Percentiles rank a stretch among this genome's conserved stretches.
phyloP scores from a whole-genome alignment of 495 filamentous ascomycete species.

The Podospora appendiculata region DNA sequence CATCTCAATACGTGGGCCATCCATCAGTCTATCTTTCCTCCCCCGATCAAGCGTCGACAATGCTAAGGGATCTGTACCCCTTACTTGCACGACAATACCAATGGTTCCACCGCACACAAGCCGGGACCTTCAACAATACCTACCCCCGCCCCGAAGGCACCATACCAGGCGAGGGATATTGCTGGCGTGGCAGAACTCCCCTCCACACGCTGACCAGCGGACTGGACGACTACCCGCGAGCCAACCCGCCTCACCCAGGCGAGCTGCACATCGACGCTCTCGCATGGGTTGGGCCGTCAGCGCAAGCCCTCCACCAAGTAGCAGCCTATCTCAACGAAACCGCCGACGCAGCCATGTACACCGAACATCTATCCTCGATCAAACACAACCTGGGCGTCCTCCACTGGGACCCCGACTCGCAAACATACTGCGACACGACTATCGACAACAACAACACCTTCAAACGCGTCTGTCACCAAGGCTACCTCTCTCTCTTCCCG shows the following conservation, averaged over 20 bases:
- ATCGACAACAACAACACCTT: constrained; percentile 84
- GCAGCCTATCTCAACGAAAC: constrained; percentile 58
- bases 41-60: constrained; percentile 15
- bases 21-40: constrained; percentile 6
- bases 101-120: constrained; percentile 88
- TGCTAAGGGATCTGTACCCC: constrained; percentile 54
- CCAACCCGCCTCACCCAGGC: constrained; percentile 89
- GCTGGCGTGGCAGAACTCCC: constrained; percentile 83
- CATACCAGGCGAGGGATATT: constrained; percentile 75
- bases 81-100: constrained; percentile 77
- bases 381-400: constrained; percentile 76
- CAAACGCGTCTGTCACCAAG: constrained; percentile 78
- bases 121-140: too few relatives aligned
- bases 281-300: constrained; percentile 91
- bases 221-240: constrained; percentile 84
- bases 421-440: constrained; percentile 83
- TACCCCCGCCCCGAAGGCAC: constrained; percentile 73
- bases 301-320: constrained; percentile 64
- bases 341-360: constrained; percentile 64
- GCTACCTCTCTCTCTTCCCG: constrained; percentile 87
- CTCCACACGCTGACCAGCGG: constrained; percentile 82
- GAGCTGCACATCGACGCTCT: constrained; percentile 90
- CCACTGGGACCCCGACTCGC: constrained; percentile 68
- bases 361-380: constrained; percentile 62
- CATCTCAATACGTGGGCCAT: constrained; percentile 7